phyloP scores from a whole-genome alignment of 2,329 filamentous ascomycete species.

The Fusarium oligoseptatum region DNA sequence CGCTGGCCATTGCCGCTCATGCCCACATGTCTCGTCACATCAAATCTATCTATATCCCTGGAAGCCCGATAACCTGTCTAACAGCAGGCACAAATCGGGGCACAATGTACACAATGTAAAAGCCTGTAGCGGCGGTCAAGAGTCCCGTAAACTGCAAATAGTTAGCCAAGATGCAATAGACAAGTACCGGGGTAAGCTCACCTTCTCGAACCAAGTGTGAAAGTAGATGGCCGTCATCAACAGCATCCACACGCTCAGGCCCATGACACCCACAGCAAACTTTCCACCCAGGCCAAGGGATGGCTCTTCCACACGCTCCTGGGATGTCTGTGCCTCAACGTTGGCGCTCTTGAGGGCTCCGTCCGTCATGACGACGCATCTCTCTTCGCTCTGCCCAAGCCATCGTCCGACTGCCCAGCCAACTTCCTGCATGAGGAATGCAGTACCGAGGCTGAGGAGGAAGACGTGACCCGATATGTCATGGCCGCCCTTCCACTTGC shows the following conservation, averaged over 20 bases:
- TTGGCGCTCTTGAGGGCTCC: slow-evolving; percentile 73
- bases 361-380: slow-evolving; percentile 74
- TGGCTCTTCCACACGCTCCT: slow-evolving; percentile 41
- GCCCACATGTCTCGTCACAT: slow-evolving; percentile 22
- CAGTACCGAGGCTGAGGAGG: slow-evolving; percentile 85
- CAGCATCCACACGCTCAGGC: slow-evolving; percentile 91
- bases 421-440: slow-evolving; percentile 85
- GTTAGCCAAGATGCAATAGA: slow-evolving; percentile 37
- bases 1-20: slow-evolving; percentile 18
- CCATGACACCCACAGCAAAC: slow-evolving; percentile 74
- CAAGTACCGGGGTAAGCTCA: slow-evolving; percentile 54
- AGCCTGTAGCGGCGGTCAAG: slow-evolving; percentile 59
- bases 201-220: slow-evolving; percentile 99
- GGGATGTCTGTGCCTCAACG: slow-evolving; percentile 57
- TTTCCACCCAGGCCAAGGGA: slow-evolving; percentile 63
- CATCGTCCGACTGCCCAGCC: slow-evolving; percentile 67
- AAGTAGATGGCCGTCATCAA: slow-evolving; percentile 99
- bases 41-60: slow-evolving; percentile 58
- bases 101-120: slow-evolving; percentile 66
- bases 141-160: slow-evolving; percentile 65
- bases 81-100: slow-evolving; percentile 64
- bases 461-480: slow-evolving; percentile 98
- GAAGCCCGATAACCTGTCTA: slow-evolving; percentile 62
- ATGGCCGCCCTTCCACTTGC: slow-evolving; percentile 91
- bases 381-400: slow-evolving; percentile 66